A percentile compares a stretch with the other conserved stretches of the same genome.
These are phyloP conservation scores for Mortierella sp. DNA, from an alignment of 371 early-diverging fungal species.

Conservation along the genomic window DNA sequence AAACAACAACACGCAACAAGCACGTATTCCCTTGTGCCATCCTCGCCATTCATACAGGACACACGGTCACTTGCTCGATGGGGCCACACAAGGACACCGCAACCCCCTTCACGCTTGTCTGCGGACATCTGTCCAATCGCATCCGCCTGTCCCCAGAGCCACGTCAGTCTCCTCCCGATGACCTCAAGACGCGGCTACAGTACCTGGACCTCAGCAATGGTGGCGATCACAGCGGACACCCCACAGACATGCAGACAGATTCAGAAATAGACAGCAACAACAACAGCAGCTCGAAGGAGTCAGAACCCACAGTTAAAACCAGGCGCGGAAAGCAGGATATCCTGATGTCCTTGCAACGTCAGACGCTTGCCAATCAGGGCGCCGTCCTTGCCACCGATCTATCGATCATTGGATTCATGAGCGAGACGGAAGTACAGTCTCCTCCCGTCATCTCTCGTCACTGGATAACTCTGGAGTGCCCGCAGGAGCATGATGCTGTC, in stretches of 20 bases:
- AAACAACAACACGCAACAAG: not conserved
- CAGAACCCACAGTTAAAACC: not conserved
- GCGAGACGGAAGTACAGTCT: conserved; percentile 32
- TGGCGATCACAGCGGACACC: not conserved
- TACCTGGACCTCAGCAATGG: conserved; percentile 6
- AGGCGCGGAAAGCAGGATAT: not conserved
- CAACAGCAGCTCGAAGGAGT: not conserved
- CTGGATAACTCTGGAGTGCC: conserved; percentile 39
- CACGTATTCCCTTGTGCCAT: not conserved
- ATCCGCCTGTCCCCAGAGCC: conserved; percentile 46
- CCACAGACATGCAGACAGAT: not conserved
- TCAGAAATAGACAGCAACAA: conserved; percentile 6
- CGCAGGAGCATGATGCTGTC: conserved; percentile 16
- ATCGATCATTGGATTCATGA: conserved; percentile 51
- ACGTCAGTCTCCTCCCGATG: conserved; percentile 8
- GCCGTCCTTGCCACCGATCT: conserved; percentile 44
- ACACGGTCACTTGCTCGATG: not conserved
- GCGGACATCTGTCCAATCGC: conserved; percentile 54
- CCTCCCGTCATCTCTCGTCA: conserved; percentile 53
- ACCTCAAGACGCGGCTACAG: not conserved
- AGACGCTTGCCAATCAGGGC: conserved; percentile 50
- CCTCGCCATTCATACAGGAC: not conserved
- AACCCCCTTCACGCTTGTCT: conserved; percentile 42
- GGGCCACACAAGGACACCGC: conserved; percentile 9
- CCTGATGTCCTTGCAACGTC: conserved; percentile 21